Evolutionary conservation across 345 rosid genomes (phyloP).

Genomic region (Firmiana major): DNA sequence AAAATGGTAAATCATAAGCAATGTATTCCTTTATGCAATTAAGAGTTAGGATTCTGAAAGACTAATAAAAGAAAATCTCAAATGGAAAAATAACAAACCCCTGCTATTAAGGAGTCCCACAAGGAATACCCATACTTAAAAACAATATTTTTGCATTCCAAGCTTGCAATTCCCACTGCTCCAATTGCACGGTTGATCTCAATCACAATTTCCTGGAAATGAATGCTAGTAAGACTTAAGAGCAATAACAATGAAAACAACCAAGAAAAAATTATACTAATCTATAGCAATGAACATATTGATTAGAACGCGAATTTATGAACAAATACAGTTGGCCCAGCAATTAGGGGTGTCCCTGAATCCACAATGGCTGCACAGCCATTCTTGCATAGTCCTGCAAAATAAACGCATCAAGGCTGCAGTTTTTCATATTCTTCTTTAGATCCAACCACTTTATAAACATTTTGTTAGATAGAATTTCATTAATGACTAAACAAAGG

Average conservation of each 20-base stretch:
- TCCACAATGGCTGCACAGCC: constrained; percentile 56
- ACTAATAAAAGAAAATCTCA: neutral
- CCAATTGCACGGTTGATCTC: constrained; percentile 57
- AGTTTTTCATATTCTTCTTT: neutral
- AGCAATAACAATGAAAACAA: neutral
- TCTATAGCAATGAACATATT: neutral
- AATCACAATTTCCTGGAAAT: constrained; percentile 39
- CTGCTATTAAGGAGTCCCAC: constrained; percentile 44
- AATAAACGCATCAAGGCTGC: neutral
- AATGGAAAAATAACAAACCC: constrained; percentile 36
- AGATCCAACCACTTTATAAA: neutral
- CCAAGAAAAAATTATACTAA: neutral
- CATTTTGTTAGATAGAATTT: neutral
- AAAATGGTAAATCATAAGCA: neutral
- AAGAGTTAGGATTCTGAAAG: neutral
- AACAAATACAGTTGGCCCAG: constrained; percentile 59
- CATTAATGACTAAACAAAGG: neutral
- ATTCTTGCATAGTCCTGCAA: constrained; percentile 38
- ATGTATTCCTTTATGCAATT: neutral
- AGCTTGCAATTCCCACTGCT: constrained; percentile 44
- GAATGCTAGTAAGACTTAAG: constrained; percentile 2
- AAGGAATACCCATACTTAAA: constrained; percentile 34
- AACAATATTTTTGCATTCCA: constrained; percentile 43
- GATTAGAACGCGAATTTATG: neutral
- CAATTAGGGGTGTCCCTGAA: constrained; percentile 48